Conservation (phyloP, 1,284 basidiomycete genomes). For the Ganoderma sinense region DNA sequence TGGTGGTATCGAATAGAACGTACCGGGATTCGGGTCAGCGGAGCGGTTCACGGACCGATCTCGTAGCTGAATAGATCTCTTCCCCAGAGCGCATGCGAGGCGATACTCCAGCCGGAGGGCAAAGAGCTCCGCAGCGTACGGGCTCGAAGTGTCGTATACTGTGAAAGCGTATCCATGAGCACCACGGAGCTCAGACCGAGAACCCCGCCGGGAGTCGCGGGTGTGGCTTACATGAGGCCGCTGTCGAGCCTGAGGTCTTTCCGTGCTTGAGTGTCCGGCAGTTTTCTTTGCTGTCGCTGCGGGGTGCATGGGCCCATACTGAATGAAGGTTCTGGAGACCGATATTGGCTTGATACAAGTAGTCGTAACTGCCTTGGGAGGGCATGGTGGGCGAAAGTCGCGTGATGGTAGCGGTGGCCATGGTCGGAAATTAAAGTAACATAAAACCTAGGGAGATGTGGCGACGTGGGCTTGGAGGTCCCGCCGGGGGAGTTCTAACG, state of each 20-base stretch:
- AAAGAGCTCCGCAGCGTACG: background rate
- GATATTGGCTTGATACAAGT: constrained; percentile 7
- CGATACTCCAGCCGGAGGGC: constrained; percentile 1
- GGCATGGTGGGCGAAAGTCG: constrained; percentile 4
- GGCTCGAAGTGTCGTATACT: constrained; percentile 3
- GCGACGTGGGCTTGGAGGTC: background rate
- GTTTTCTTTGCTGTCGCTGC: background rate
- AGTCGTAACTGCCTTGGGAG: constrained; percentile 5
- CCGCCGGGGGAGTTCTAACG: background rate
- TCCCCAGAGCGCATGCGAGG: constrained; percentile 4
- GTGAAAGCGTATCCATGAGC: background rate
- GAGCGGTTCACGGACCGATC: background rate
- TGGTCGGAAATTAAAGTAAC: constrained; percentile 3
- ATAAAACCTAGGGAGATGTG: background rate
- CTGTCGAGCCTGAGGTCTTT: background rate
- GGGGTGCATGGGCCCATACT: constrained; percentile 4
- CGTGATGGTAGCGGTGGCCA: constrained; percentile 4
- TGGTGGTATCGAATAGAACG: background rate
- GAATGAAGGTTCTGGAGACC: constrained; percentile 2
- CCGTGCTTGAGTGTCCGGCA: background rate
- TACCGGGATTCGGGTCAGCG: background rate
- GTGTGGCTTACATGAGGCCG: background rate
- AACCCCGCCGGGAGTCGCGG: background rate
- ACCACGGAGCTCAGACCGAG: background rate
- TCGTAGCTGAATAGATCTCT: background rate